Evolutionary conservation across 768 basidiomycete genomes (phyloP).

Genomic region (Kwoniella newhampshirensis): DNA sequence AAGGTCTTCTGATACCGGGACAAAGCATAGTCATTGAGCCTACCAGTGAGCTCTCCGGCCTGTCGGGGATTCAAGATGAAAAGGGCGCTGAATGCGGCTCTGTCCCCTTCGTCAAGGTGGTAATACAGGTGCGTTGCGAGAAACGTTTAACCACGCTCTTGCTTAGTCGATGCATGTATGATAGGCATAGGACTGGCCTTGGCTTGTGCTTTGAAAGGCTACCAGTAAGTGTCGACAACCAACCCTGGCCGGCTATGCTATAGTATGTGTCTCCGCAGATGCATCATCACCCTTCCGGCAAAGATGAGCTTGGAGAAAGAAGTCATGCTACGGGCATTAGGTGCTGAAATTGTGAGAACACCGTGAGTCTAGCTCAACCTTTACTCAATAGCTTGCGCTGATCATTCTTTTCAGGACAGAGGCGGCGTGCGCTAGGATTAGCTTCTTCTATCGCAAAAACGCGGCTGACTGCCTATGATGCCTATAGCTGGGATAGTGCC

Average conservation of each 20-base stretch:
- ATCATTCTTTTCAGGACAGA: slow-evolving; percentile 30
- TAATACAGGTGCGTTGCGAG: slow-evolving; percentile 71
- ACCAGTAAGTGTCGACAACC: slow-evolving; percentile 23
- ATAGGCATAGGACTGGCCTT: slow-evolving; percentile 89
- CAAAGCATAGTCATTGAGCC: slow-evolving; percentile 92
- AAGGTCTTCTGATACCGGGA: slow-evolving; percentile 77
- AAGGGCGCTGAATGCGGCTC: not conserved
- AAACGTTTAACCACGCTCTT: not conserved
- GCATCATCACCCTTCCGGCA: slow-evolving; percentile 66
- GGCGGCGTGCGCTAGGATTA: slow-evolving; percentile 33
- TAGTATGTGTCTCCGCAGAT: slow-evolving; percentile 63
- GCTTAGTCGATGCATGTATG: not conserved
- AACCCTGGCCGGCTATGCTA: slow-evolving; percentile 25
- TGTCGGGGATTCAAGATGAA: not conserved
- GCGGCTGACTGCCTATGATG: slow-evolving; percentile 9
- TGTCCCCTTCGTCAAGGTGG: slow-evolving; percentile 62
- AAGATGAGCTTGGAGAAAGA: slow-evolving; percentile 99
- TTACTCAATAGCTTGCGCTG: not conserved
- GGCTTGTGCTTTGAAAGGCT: slow-evolving; percentile 85
- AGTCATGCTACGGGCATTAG: slow-evolving; percentile 82
- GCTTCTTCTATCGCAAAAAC: not conserved
- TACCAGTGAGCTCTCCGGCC: slow-evolving; percentile 50
- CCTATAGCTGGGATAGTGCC: slow-evolving; percentile 68
- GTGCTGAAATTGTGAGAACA: slow-evolving; percentile 91
- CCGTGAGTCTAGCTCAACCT: slow-evolving; percentile 66